phyloP scores from a whole-genome alignment of 1,139 yeast genomes.

The Wickerhamomyces sp. region DNA sequence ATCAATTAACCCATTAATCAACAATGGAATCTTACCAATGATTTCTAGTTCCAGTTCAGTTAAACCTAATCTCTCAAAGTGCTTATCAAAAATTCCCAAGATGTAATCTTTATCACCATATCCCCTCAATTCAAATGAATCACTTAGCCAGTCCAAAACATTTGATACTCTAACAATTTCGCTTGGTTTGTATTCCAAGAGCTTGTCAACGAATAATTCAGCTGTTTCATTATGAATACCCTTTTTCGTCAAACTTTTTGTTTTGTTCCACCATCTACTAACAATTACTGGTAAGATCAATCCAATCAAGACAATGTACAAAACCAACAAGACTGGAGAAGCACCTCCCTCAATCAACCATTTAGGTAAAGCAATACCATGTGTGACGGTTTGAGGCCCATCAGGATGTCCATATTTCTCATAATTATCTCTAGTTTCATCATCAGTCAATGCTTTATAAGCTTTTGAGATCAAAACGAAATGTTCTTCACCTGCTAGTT shows the following conservation, averaged over 20 bases:
- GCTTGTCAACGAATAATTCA: slow-evolving; percentile 54
- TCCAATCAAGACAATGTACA: slow-evolving; percentile 72
- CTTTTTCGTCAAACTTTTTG: slow-evolving; percentile 73
- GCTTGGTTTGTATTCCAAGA: slow-evolving; percentile 75
- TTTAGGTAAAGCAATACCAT: slow-evolving; percentile 94
- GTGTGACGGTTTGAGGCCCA: slow-evolving; percentile 92
- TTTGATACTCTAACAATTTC: slow-evolving; percentile 55
- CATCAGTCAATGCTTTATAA: slow-evolving; percentile 92
- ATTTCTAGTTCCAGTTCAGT: slow-evolving; percentile 43
- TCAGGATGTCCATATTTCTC: slow-evolving; percentile 94
- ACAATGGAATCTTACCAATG: slow-evolving; percentile 57
- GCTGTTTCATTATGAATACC: slow-evolving; percentile 87
- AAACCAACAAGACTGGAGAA: slow-evolving; percentile 58
- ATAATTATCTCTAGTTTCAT: slow-evolving; percentile 74
- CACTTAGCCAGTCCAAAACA: slow-evolving; percentile 57
- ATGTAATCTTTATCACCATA: slow-evolving; percentile 41
- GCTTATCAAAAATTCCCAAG: slow-evolving; percentile 46
- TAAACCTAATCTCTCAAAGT: slow-evolving; percentile 48
- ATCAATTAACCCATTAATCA: slow-evolving; percentile 72
- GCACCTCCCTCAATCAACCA: slow-evolving; percentile 83
- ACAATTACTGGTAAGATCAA: slow-evolving; percentile 75
- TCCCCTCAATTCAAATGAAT: slow-evolving; percentile 56
- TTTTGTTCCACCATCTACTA: slow-evolving; percentile 85
- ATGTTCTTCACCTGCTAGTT: slow-evolving; percentile 58
- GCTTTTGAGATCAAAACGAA: slow-evolving; percentile 87